Conservation (phyloP, 495 filamentous ascomycete genomes). For the Penicillium lagena region DNA sequence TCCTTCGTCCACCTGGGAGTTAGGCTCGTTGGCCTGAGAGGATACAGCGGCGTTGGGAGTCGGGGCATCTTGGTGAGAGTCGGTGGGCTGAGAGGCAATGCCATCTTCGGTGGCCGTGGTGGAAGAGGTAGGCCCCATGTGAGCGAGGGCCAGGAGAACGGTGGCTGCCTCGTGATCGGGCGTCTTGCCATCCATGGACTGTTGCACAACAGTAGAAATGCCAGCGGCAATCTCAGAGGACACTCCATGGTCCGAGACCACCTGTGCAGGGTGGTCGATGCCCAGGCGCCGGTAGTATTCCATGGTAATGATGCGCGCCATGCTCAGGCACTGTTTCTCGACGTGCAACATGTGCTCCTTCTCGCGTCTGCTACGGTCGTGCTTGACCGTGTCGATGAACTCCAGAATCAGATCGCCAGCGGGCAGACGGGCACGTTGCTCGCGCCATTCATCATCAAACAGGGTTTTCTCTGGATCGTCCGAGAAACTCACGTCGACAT, state of each 20-base stretch:
- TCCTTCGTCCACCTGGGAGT: conserved; percentile 1
- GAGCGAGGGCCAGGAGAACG: too few species aligned
- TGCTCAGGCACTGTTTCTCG: conserved; percentile 3
- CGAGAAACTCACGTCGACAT: conserved; percentile 6
- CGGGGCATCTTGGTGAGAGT: too few species aligned
- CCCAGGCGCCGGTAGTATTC: conserved; percentile 1
- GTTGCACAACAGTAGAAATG: too few species aligned
- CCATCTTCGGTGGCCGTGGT: too few species aligned
- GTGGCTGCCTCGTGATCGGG: too few species aligned
- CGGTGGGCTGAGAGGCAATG: too few species aligned
- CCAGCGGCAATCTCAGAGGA: too few species aligned
- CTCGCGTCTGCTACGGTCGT: conserved; percentile 1
- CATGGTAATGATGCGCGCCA: conserved; percentile 2
- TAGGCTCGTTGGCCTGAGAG: conserved; percentile 1
- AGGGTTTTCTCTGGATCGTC: conserved; percentile 8
- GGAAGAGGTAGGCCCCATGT: too few species aligned
- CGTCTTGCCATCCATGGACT: too few species aligned
- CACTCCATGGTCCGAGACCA: too few species aligned
- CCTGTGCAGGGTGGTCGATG: background rate
- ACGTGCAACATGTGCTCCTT: background rate
- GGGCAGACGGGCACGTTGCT: conserved; percentile 6
- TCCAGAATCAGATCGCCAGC: conserved; percentile 14
- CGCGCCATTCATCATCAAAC: conserved; percentile 17
- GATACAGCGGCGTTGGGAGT: background rate
- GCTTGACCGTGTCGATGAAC: conserved; percentile 13